These are phyloP conservation scores for Endoconidiophora laricicola DNA, from an alignment of 2,329 filamentous ascomycete species.

Conservation along the genomic window DNA sequence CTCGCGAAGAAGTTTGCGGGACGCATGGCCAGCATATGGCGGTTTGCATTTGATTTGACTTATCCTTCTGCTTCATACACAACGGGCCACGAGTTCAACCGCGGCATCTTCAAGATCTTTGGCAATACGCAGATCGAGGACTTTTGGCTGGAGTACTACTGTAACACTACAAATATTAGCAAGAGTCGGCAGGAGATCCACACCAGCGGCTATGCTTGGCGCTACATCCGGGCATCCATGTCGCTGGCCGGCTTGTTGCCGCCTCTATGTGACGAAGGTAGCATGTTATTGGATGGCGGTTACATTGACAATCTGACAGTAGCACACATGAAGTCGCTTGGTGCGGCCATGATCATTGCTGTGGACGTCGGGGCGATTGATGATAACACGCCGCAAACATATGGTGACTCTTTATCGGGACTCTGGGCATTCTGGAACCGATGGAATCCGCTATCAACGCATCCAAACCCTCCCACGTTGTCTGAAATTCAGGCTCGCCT, in stretches of 20 bases:
- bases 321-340: conserved; percentile 88
- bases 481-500: conserved; percentile 90
- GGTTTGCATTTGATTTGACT: conserved; percentile 89
- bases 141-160: conserved; percentile 98
- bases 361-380: conserved; percentile 88
- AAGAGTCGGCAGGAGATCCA: conserved; percentile 85
- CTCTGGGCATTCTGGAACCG: conserved; percentile 90
- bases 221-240: conserved; percentile 94
- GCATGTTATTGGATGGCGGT: conserved; percentile 88
- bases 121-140: conserved; percentile 95
- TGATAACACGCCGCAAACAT: conserved; percentile 78
- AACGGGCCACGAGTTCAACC: conserved; percentile 96
- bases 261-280: conserved; percentile 89
- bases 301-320: conserved; percentile 97
- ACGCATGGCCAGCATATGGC: conserved; percentile 98
- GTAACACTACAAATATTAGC: conserved; percentile 98
- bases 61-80: conserved; percentile 96
- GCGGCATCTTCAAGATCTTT: conserved; percentile 96
- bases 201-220: conserved; percentile 92
- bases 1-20: conserved; percentile 94
- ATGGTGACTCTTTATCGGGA: conserved; percentile 85
- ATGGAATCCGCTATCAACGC: conserved; percentile 86
- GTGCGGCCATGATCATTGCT: conserved; percentile 87
- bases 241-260: conserved; percentile 83
- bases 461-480: conserved; percentile 83